A percentile compares a stretch with the other conserved stretches of the same genome.
Conservation (phyloP, 441 rosid species). For the Manihot esculenta region DNA sequence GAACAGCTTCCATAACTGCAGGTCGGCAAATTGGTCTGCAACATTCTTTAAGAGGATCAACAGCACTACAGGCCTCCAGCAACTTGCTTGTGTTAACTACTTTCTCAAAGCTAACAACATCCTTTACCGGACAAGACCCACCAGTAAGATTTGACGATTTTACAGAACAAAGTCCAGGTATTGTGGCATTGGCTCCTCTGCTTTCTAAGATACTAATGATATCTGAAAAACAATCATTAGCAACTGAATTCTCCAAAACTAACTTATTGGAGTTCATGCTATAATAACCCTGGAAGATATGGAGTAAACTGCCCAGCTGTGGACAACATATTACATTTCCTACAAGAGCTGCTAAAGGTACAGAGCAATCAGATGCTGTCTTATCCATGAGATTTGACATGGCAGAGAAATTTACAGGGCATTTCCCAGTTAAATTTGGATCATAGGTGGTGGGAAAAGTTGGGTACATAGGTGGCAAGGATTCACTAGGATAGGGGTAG, state of each 20-base stretch:
- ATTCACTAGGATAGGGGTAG: conserved; percentile 50
- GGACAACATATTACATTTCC: conserved; percentile 97
- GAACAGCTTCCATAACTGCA: conserved; percentile 82
- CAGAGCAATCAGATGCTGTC: conserved; percentile 87
- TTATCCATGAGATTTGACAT: conserved; percentile 59
- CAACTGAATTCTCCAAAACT: conserved; percentile 65
- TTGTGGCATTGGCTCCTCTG: conserved; percentile 75
- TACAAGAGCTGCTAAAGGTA: conserved; percentile 73
- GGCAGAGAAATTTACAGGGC: conserved; percentile 83
- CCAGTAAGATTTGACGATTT: conserved; percentile 83
- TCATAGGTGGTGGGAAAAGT: conserved; percentile 74
- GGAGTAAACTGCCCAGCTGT: conserved; percentile 81
- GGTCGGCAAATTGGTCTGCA: conserved; percentile 89
- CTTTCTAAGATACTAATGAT: conserved; percentile 81
- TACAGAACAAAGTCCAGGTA: conserved; percentile 80
- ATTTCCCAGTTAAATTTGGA: conserved; percentile 85
- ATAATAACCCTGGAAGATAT: conserved; percentile 73
- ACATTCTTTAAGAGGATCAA: conserved; percentile 92
- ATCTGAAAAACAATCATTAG: conserved; percentile 96
- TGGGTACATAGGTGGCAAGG: conserved; percentile 83
- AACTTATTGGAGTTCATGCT: conserved; percentile 57
- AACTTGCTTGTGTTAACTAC: conserved; percentile 75
- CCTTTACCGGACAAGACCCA: conserved; percentile 81
- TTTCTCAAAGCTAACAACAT: conserved; percentile 63
- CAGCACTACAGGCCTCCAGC: conserved; percentile 74